Conservation (phyloP, 768 basidiomycete genomes). For the Gloeopeniophorella convolvens region DNA sequence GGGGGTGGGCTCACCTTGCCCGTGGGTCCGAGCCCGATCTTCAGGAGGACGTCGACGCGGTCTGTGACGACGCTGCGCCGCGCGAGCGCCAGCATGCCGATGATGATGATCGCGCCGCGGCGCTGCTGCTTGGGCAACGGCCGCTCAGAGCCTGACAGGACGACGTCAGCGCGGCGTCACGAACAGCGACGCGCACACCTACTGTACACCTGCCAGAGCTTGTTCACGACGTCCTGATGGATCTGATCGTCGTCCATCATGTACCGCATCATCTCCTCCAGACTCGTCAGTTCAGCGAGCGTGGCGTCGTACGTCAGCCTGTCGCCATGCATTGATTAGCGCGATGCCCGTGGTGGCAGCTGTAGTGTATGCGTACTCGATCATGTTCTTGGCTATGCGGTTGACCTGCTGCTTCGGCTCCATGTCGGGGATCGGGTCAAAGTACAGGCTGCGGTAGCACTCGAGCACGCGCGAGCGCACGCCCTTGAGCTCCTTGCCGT, state of each 20-base stretch:
- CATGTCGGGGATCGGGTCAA: constrained; percentile 70
- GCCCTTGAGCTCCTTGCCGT: constrained; percentile 78
- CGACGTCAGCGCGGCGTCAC: neutral
- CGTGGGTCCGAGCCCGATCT: constrained; percentile 75
- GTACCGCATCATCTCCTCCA: constrained; percentile 94
- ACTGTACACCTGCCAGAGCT: constrained; percentile 98
- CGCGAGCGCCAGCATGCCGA: constrained; percentile 95
- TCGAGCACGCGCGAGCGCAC: constrained; percentile 83
- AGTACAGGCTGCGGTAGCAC: constrained; percentile 82
- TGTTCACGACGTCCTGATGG: constrained; percentile 76
- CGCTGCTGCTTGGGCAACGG: constrained; percentile 77
- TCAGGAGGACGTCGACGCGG: constrained; percentile 76
- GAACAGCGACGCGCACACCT: constrained; percentile 26
- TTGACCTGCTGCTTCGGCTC: constrained; percentile 83
- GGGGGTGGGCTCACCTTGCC: constrained; percentile 56
- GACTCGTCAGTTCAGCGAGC: constrained; percentile 87
- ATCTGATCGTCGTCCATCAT: constrained; percentile 91
- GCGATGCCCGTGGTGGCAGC: neutral
- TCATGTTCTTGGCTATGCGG: constrained; percentile 93
- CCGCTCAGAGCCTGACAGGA: constrained; percentile 55
- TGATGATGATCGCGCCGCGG: constrained; percentile 90
- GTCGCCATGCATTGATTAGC: constrained; percentile 1
- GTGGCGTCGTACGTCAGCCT: constrained; percentile 91
- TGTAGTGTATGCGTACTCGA: constrained; percentile 56
- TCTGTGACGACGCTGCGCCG: constrained; percentile 73